Percentiles rank a stretch among this genome's conserved stretches.
These are phyloP conservation scores for Monilinia laxa DNA, from an alignment of 2,329 filamentous ascomycete species.

Conservation along the genomic window DNA sequence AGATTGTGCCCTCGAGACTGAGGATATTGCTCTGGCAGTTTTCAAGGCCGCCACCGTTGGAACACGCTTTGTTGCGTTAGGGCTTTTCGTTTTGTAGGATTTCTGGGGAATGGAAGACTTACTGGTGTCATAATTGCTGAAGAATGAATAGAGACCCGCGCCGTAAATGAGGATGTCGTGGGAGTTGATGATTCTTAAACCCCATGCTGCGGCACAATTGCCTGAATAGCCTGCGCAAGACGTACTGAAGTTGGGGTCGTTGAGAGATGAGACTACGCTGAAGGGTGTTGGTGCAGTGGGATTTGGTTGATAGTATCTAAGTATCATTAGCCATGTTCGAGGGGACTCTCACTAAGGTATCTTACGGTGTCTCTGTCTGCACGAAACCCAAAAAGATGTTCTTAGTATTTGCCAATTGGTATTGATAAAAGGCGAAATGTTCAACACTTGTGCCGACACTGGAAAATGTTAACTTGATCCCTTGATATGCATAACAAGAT, in stretches of 20 bases:
- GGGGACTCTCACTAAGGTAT: no score
- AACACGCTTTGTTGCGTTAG: conserved; percentile 27
- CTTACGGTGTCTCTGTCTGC: conserved; percentile 34
- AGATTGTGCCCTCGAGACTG: conserved; percentile 28
- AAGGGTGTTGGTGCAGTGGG: conserved; percentile 65
- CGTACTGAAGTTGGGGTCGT: conserved; percentile 52
- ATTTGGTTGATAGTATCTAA: conserved; percentile 64
- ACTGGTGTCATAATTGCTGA: conserved; percentile 52
- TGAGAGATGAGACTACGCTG: conserved; percentile 41
- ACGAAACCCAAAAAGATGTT: conserved; percentile 34
- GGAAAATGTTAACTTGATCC: neutral
- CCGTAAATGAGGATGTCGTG: conserved; percentile 51
- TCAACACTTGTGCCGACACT: conserved; percentile 46
- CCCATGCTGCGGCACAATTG: conserved; percentile 61
- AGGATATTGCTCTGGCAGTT: conserved; percentile 34
- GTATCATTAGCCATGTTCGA: neutral
- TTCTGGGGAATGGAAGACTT: conserved; percentile 7
- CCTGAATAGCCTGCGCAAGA: conserved; percentile 44
- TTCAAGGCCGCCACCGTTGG: conserved; percentile 21
- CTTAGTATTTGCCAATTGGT: conserved; percentile 46
- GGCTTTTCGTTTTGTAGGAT: neutral
- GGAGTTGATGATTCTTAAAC: conserved; percentile 57
- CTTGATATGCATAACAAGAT: neutral
- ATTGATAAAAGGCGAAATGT: conserved; percentile 54
- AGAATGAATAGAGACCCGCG: conserved; percentile 59